A percentile compares a stretch with the other conserved stretches of the same genome.
Evolutionary conservation across 2,329 filamentous ascomycete species (phyloP).

Genomic region (Fusarium compactum): DNA sequence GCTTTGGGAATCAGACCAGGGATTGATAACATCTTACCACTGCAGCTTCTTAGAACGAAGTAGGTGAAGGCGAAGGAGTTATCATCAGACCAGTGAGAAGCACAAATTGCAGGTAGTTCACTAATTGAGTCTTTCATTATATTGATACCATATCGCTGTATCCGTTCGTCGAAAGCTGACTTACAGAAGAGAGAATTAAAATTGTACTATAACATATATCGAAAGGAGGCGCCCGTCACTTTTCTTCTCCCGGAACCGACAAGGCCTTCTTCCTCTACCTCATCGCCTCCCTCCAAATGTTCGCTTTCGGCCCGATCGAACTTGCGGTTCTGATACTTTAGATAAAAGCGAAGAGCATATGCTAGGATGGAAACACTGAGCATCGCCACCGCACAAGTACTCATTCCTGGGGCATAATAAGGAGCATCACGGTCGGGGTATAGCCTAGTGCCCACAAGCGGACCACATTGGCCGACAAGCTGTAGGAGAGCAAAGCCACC

Average conservation of each 20-base stretch:
- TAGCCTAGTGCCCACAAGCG: conserved; percentile 74
- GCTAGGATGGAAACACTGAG: conserved; percentile 68
- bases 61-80: neutral
- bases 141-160: neutral
- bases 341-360: conserved; percentile 63
- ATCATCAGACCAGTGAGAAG: conserved; percentile 30
- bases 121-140: conserved; percentile 12
- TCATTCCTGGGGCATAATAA: conserved; percentile 73
- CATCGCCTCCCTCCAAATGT: conserved; percentile 34
- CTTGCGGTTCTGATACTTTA: conserved; percentile 64
- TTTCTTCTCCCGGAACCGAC: conserved; percentile 50
- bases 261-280: conserved; percentile 56
- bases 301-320: conserved; percentile 54
- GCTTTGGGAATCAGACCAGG: conserved; percentile 38
- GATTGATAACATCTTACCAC: neutral
- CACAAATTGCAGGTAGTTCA: conserved; percentile 18
- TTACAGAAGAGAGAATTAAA: neutral
- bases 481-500: conserved; percentile 85
- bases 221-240: conserved; percentile 50
- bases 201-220: conserved; percentile 60
- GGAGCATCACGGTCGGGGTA: conserved; percentile 72
- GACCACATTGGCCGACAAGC: conserved; percentile 83
- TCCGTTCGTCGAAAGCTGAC: neutral
- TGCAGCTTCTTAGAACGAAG: neutral
- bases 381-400: conserved; percentile 73